phyloP scores from a whole-genome alignment of 495 filamentous ascomycete genomes.

The Thermothielavioides terrestris region DNA sequence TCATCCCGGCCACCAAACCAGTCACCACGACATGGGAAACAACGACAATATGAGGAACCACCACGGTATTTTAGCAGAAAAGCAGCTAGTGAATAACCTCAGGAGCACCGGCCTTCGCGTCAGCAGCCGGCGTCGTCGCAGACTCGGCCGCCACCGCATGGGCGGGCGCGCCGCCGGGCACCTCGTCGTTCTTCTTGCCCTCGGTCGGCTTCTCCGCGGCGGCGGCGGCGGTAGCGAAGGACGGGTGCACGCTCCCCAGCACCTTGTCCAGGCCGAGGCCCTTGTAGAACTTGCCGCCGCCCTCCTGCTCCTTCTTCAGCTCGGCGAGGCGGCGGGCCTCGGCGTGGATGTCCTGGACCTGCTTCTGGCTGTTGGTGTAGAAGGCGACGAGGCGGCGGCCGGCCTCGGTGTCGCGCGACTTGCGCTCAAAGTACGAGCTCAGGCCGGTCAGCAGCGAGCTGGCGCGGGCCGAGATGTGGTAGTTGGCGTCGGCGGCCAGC shows the following conservation, averaged over 20 bases:
- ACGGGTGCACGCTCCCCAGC: not conserved
- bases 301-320: slow-evolving; percentile 68
- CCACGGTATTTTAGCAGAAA: no score
- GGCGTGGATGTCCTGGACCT: slow-evolving; percentile 83
- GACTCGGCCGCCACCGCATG: slow-evolving; percentile 9
- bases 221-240: not conserved
- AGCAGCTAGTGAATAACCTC: slow-evolving; percentile 11
- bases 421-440: slow-evolving; percentile 77
- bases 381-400: slow-evolving; percentile 79
- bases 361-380: slow-evolving; percentile 70
- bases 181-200: slow-evolving; percentile 7
- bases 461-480: slow-evolving; percentile 62
- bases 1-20: no score
- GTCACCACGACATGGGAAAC: no score
- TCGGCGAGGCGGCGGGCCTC: slow-evolving; percentile 84
- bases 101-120: not conserved
- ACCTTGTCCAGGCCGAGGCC: slow-evolving; percentile 38
- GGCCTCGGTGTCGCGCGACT: slow-evolving; percentile 74
- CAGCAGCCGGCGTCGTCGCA: not conserved
- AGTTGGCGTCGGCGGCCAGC: slow-evolving; percentile 62
- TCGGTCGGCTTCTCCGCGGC: no score
- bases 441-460: slow-evolving; percentile 56
- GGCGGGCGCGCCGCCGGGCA: slow-evolving; percentile 5
- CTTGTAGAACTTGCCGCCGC: slow-evolving; percentile 37
- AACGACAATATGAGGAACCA: no score